Base-by-base conservation (phyloP, 2,329 filamentous ascomycete genomes). In the Xylariomycetidae sp. region DNA sequence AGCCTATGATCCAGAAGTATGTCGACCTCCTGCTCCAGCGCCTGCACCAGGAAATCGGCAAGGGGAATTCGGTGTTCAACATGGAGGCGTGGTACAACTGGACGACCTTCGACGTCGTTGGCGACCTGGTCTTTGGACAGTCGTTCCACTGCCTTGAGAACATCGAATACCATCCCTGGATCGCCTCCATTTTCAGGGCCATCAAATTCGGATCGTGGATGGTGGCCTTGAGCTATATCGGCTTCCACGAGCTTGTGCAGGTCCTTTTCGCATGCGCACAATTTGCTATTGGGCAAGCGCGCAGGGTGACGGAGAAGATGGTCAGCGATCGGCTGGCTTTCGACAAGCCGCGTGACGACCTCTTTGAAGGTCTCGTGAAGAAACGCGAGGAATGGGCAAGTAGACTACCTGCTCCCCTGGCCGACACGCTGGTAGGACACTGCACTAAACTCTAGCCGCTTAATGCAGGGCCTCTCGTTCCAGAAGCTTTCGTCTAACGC, bases 11-110 rank as follows among this genome's bases (percentile, higher is more conserved):
- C 35, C 44, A 52, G 31, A 52, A 49, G 2, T 65, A 67, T 40
- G 54, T 64, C n/a, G 52, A 63, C 37, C 43, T 65, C 25, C 53
- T 68, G 29, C 50, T 68, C 17, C 29, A 49, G 29, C 57, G 57
- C 19, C 45, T 70, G 24, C 54, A 54, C 25, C 53, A 64, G 23
- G 44, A 52, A 31, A 49, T 48, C 18, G 38, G 34, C 6, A 31
- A 43, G 6, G 53, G 50, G 2, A 37, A 36, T 5, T 39, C 39
- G n/a, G 33, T 43, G 7, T 34, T 53, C 13, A 54, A 56, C 23
- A 49, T 65, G 25, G 54, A 52, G 28, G 50, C 57, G 34, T 64
- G 60, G 60, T 63, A 51, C 38, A 61, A 63, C 31, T 56, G 44
- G 42, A 50, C 50, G 2, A 53, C 51, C 0, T 56, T 56, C 32